A percentile compares a stretch with the other conserved stretches of the same genome.
Evolutionary conservation across 2,329 filamentous ascomycete genomes (phyloP).

Genomic region (Pseudogymnoascus sp.): DNA sequence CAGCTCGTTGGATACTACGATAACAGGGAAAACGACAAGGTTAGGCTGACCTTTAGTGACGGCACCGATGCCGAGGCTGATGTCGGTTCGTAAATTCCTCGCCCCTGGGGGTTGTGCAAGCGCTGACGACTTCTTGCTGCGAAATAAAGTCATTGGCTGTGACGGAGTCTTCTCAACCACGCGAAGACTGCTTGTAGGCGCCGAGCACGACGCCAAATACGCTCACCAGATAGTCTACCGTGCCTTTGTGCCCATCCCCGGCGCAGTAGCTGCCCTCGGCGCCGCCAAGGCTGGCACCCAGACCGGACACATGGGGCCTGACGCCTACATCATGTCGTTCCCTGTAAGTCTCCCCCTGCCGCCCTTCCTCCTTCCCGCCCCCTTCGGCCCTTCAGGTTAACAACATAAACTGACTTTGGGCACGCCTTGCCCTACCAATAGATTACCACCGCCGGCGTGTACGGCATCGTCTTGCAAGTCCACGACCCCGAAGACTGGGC

Average conservation of each 20-base stretch:
- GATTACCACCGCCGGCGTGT: no score
- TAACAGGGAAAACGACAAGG: no score
- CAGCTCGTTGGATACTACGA: no score
- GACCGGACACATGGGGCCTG: conserved; percentile 22
- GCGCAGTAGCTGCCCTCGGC: conserved; percentile 38
- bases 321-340: background rate
- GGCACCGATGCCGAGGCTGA: background rate
- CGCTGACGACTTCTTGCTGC: background rate
- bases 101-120: background rate
- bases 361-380: no score
- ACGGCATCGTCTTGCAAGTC: no score
- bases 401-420: no score
- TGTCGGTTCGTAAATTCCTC: background rate
- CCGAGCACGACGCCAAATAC: conserved; percentile 39
- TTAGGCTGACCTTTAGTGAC: no score
- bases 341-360: background rate
- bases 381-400: no score
- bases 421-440: no score
- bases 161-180: conserved; percentile 52
- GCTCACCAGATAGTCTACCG: conserved; percentile 51
- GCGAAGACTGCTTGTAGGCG: conserved; percentile 41
- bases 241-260: conserved; percentile 47
- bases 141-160: conserved; percentile 39
- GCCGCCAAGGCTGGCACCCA: conserved; percentile 36
- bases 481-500: no score